Base-by-base conservation (phyloP, 495 filamentous ascomycete genomes). In the Hypoxylon fragiforme region DNA sequence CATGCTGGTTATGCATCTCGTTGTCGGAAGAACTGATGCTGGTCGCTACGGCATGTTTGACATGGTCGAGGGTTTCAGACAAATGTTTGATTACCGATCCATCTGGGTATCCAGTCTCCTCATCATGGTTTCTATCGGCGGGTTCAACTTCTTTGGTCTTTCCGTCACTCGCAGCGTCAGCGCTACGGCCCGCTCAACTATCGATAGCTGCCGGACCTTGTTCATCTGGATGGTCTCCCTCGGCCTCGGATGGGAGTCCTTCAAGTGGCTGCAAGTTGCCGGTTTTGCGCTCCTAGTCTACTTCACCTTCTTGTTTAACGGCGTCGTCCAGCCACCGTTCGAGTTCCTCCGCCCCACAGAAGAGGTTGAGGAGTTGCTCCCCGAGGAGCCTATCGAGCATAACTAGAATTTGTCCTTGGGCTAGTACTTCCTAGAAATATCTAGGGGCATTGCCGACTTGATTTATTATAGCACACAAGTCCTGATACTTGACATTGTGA, bases 161-260 rank as follows among this genome's bases (percentile, higher is more conserved):
- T 89, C 85, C 3, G 92, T 98, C 6, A 98, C 94, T 2, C 84
- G 89, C 30, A 83, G 73, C 56, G 91, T 98, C 43, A 90, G 85
- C 35, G 94, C 94, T 15, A 98, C 94, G 0, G 88, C 92, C 0
- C 85, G 94, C 41, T 95, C 89, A 48, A 96, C 91, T 9, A 97
- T 98, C 60, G 94, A 98, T 68, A 98, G 95, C 1, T 97, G 91
- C 76, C 86, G 94, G 1, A 98, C 94, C 0, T 80, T 98, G 2
- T 97, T 97, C 78, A 97, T 98, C 74, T 98, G 94, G 94, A 79
- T 98, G 20, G 89, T 96, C 13, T 95, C 89, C 2, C 80, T 98
- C 7, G 91, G 87, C 5, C 81, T 98, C 0, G 91, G 94, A 44
- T 98, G 94, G 94, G 94, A 98, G 72, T 84, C 81, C 7, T 98